Conservation (phyloP, 73 alveolate genomes). For the Blepharisma stoltei region DNA sequence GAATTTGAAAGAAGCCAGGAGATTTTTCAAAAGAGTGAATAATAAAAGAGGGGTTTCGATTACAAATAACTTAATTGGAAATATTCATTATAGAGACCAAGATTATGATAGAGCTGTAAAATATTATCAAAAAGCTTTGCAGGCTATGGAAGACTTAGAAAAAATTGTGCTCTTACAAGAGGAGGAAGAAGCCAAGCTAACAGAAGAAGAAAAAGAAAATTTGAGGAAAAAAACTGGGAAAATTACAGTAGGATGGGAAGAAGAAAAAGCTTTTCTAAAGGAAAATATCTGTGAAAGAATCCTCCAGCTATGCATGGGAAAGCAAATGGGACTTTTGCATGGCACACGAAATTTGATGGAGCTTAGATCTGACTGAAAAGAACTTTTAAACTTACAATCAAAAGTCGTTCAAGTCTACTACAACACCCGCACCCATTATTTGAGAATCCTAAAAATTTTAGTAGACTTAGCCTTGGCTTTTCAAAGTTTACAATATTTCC, state of each 20-base stretch:
- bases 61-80: background rate
- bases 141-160: background rate
- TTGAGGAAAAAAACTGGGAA: conserved; percentile 10
- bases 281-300: conserved; percentile 12
- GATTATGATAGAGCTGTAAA: background rate
- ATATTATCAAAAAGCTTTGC: background rate
- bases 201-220: conserved; percentile 2
- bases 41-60: conserved; percentile 1
- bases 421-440: background rate
- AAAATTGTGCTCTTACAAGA: conserved; percentile 5
- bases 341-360: background rate
- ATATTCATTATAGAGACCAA: background rate
- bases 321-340: background rate
- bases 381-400: background rate
- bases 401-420: background rate
- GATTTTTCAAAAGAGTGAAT: background rate
- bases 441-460: background rate
- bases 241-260: conserved; percentile 18
- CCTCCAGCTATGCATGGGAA: conserved; percentile 29
- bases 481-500: conserved; percentile 14
- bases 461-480: conserved; percentile 16
- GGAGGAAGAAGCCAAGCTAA: background rate
- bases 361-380: background rate
- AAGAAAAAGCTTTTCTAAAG: background rate
- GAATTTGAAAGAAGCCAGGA: conserved; percentile 22